phyloP scores from a whole-genome alignment of 768 basidiomycete genomes.

The Boletus vinaceobasis region DNA sequence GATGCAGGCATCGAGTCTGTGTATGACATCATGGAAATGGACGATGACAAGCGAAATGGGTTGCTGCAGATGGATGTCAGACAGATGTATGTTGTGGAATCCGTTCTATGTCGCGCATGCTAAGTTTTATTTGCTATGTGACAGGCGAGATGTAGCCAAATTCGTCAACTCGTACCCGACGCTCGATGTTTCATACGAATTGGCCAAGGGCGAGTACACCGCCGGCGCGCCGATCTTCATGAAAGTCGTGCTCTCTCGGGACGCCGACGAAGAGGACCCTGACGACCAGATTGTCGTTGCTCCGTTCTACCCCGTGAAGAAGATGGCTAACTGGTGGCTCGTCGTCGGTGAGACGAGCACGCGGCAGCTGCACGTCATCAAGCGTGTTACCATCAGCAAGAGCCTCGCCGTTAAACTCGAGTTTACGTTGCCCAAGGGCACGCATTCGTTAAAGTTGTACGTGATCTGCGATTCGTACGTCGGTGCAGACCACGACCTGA shows the following conservation, averaged over 20 bases:
- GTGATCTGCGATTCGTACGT: slow-evolving; percentile 92
- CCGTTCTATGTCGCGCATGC: not conserved
- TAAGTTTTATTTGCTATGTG: not conserved
- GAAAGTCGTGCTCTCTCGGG: slow-evolving; percentile 74
- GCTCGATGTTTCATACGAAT: slow-evolving; percentile 83
- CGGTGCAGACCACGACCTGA: slow-evolving; percentile 90
- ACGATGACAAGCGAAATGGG: slow-evolving; percentile 81
- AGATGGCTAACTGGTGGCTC: slow-evolving; percentile 97
- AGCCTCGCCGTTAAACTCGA: slow-evolving; percentile 82
- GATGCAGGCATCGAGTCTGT: slow-evolving; percentile 80
- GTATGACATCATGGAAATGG: slow-evolving; percentile 98
- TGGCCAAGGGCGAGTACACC: slow-evolving; percentile 84
- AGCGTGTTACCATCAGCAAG: slow-evolving; percentile 80
- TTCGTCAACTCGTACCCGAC: slow-evolving; percentile 98
- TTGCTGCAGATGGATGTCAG: slow-evolving; percentile 79
- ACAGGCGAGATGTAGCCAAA: slow-evolving; percentile 87
- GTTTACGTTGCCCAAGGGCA: slow-evolving; percentile 82
- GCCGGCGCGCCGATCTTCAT: slow-evolving; percentile 82
- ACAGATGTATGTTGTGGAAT: slow-evolving; percentile 66
- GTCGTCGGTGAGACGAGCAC: slow-evolving; percentile 83
- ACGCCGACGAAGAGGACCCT: slow-evolving; percentile 72
- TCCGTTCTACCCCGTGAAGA: slow-evolving; percentile 86
- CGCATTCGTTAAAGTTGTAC: slow-evolving; percentile 77
- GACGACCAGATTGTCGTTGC: slow-evolving; percentile 86
- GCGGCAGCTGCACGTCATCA: slow-evolving; percentile 77